Conservation (phyloP, 306 rosid genomes). For the Oxytropis ochrocephala region DNA sequence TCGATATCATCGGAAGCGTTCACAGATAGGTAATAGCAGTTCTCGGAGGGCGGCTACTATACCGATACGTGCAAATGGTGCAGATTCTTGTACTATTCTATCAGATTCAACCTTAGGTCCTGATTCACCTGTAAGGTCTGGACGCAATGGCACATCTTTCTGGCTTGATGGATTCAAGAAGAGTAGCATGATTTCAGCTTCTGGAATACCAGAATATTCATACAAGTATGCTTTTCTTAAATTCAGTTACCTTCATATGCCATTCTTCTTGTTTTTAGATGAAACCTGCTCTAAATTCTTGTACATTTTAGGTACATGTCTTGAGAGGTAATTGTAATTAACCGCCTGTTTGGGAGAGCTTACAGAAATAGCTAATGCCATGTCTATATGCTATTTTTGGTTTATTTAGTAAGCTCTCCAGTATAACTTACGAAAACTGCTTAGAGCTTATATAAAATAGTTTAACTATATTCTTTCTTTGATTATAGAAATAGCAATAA, state of each 20-base stretch:
- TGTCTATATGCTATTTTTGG: no score
- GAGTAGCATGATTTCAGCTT: conserved; percentile 68
- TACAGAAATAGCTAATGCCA: no score
- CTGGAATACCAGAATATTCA: conserved; percentile 90
- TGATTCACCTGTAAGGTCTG: conserved; percentile 90
- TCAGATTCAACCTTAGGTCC: conserved; percentile 94
- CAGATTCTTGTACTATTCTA: conserved; percentile 62
- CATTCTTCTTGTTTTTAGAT: conserved; percentile 11
- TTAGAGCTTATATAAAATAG: no score
- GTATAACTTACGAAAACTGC: no score
- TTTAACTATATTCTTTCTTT: no score
- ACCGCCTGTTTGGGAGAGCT: no score
- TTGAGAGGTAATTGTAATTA: neutral
- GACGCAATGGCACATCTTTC: conserved; percentile 43
- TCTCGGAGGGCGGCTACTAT: conserved; percentile 77
- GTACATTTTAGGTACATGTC: neutral
- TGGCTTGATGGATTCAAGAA: conserved; percentile 87
- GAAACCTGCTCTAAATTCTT: neutral
- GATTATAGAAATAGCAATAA: no score
- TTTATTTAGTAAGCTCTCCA: no score
- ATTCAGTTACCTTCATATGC: neutral
- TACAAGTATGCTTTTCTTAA: conserved; percentile 61
- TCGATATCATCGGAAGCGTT: conserved; percentile 69
- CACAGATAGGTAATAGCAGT: conserved; percentile 97
- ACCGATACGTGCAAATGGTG: conserved; percentile 87